These are phyloP conservation scores for Withania somnifera DNA, from an alignment of 305 asterid species.

Conservation along the genomic window DNA sequence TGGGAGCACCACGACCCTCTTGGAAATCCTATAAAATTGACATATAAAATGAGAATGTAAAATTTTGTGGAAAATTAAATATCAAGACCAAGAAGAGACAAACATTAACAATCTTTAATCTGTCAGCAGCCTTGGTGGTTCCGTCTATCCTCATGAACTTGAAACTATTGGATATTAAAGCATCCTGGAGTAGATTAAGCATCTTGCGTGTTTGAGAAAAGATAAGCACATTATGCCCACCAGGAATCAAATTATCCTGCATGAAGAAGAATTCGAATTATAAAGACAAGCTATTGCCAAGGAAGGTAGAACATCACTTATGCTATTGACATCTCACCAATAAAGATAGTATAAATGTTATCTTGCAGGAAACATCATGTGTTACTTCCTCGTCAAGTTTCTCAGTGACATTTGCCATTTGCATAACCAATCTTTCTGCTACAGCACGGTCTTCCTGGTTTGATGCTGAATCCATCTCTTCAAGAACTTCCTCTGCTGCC, in stretches of 20 bases:
- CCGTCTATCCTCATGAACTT: slow-evolving; percentile 85
- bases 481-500: slow-evolving; percentile 97
- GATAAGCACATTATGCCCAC: slow-evolving; percentile 85
- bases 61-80: background rate
- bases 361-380: slow-evolving; percentile 76
- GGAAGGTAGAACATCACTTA: background rate
- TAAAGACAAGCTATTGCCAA: background rate
- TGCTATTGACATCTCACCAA: slow-evolving; percentile 37
- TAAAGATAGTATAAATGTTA: slow-evolving; percentile 57
- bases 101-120: slow-evolving; percentile 62
- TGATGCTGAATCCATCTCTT: slow-evolving; percentile 72
- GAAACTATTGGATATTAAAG: slow-evolving; percentile 43
- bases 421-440: slow-evolving; percentile 87
- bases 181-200: slow-evolving; percentile 82
- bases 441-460: slow-evolving; percentile 58
- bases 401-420: slow-evolving; percentile 77
- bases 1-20: slow-evolving; percentile 70
- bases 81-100: background rate
- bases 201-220: slow-evolving; percentile 94
- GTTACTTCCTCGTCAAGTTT: slow-evolving; percentile 56
- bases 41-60: slow-evolving; percentile 1
- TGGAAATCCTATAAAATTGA: slow-evolving; percentile 63
- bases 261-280: slow-evolving; percentile 9
- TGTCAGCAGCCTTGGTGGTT: slow-evolving; percentile 63
- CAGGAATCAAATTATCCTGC: slow-evolving; percentile 72